Percentiles rank a stretch among this genome's conserved stretches.
phyloP scores from a whole-genome alignment of 2,329 filamentous ascomycete genomes.

The Byssoonygena ceratinophila region DNA sequence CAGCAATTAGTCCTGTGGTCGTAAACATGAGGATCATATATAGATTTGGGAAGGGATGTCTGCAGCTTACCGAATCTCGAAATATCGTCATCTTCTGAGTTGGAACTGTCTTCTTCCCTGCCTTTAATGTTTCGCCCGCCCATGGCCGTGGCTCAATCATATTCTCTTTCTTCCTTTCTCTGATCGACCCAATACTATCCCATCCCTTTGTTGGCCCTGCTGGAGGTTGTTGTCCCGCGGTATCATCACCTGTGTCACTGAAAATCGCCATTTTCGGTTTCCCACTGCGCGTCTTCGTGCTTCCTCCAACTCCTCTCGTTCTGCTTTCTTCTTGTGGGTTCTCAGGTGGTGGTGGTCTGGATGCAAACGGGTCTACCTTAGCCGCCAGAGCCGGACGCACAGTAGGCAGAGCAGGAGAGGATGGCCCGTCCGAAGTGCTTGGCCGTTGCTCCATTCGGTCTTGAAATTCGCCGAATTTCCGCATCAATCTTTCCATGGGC shows the following conservation, averaged over 20 bases:
- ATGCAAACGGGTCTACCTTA: constrained; percentile 72
- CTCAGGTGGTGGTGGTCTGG: constrained; percentile 40
- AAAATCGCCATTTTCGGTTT: constrained; percentile 85
- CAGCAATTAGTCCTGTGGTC: constrained; percentile 87
- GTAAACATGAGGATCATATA: constrained; percentile 59
- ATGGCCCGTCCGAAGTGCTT: constrained; percentile 54
- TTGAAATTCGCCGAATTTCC: constrained; percentile 90
- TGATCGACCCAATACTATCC: constrained; percentile 80
- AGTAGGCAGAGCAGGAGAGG: constrained; percentile 75
- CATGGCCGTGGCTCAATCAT: constrained; percentile 73
- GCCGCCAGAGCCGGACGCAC: constrained; percentile 73
- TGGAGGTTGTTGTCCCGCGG: constrained; percentile 47
- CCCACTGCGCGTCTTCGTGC: constrained; percentile 50
- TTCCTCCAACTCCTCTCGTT: constrained; percentile 39
- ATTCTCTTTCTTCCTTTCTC: constrained; percentile 91
- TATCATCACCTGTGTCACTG: constrained; percentile 58
- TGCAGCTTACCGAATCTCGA: constrained; percentile 79
- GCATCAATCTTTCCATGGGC: constrained; percentile 65
- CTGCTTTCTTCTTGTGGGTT: constrained; percentile 55
- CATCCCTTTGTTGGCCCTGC: constrained; percentile 59
- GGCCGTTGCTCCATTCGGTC: constrained; percentile 60
- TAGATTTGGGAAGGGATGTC: constrained; percentile 27
- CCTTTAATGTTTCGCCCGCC: constrained; percentile 83
- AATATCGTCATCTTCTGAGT: constrained; percentile 81
- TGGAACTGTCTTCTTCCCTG: constrained; percentile 67